These are phyloP conservation scores for Pseudevernia furfuracea DNA, from an alignment of 495 filamentous ascomycete species.

Conservation along the genomic window DNA sequence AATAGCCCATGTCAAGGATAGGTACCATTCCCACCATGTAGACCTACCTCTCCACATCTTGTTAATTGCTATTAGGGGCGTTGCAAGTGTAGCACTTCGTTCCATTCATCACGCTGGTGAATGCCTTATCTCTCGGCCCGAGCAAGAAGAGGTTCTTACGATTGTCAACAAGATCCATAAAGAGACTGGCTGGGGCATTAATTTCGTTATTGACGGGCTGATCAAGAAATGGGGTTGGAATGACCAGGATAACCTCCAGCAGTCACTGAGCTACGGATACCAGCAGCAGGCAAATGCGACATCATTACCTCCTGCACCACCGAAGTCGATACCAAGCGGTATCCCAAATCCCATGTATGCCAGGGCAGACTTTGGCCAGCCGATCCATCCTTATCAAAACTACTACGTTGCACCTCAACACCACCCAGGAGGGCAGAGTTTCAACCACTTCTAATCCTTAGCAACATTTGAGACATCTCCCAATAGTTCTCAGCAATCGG, in stretches of 20 bases:
- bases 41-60: background rate
- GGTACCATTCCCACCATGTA: constrained; percentile 32
- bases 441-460: constrained; percentile 11
- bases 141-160: constrained; percentile 76
- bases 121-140: constrained; percentile 54
- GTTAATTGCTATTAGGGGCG: constrained; percentile 43
- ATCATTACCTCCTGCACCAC: constrained; percentile 24
- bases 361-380: constrained; percentile 62
- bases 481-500: background rate
- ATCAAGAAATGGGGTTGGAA: constrained; percentile 74
- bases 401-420: constrained; percentile 46
- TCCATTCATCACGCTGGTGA: constrained; percentile 75
- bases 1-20: constrained; percentile 72
- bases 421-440: constrained; percentile 20
- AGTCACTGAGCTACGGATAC: constrained; percentile 24
- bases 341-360: constrained; percentile 58
- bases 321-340: constrained; percentile 35
- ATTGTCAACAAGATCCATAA: constrained; percentile 68
- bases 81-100: constrained; percentile 67
- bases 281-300: constrained; percentile 27
- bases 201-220: constrained; percentile 59
- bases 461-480: background rate
- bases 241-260: constrained; percentile 34
- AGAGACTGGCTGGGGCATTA: constrained; percentile 71
- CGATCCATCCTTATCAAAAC: constrained; percentile 68